Evolutionary conservation across 1,284 basidiomycete genomes (phyloP).

Genomic region (Cerrena zonata): DNA sequence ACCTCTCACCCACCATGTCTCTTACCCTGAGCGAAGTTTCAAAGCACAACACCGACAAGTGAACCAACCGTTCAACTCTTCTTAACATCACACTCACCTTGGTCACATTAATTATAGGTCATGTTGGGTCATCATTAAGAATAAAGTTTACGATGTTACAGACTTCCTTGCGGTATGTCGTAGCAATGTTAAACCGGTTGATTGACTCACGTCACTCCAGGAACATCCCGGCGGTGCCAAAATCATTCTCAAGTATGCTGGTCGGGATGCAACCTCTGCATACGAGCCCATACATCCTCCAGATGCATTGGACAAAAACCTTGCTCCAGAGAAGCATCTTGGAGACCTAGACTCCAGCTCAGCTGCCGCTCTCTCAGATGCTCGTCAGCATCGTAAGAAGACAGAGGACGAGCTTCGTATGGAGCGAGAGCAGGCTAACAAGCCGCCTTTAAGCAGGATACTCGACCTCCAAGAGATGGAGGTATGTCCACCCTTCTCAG

Average conservation of each 20-base stretch:
- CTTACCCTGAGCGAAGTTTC: constrained; percentile 40
- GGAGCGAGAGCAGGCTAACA: constrained; percentile 52
- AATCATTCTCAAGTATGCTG: constrained; percentile 76
- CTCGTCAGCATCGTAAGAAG: constrained; percentile 40
- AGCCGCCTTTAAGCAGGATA: constrained; percentile 62
- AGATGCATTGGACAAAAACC: constrained; percentile 62
- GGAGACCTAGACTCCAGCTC: constrained; percentile 61
- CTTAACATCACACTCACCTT: not conserved
- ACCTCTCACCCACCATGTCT: constrained; percentile 26
- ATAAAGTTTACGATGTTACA: constrained; percentile 79
- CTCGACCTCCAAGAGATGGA: constrained; percentile 75
- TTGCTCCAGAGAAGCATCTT: constrained; percentile 64
- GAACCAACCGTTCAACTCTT: constrained; percentile 13
- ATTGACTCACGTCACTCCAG: constrained; percentile 38
- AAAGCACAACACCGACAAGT: constrained; percentile 51
- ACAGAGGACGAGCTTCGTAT: constrained; percentile 70
- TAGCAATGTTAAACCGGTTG: too few relatives aligned
- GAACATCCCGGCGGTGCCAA: constrained; percentile 78
- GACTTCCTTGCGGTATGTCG: constrained; percentile 65
- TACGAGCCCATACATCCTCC: constrained; percentile 74
- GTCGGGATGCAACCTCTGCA: constrained; percentile 68
- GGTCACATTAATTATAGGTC: constrained; percentile 38
- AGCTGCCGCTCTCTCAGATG: constrained; percentile 35
- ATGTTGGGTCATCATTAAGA: constrained; percentile 86
- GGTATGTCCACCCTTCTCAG: constrained; percentile 34